Evolutionary conservation across 306 rosid genomes (phyloP), one percentile per base, ranked within the genome.

Genomic region (Senna siamea): DNA sequence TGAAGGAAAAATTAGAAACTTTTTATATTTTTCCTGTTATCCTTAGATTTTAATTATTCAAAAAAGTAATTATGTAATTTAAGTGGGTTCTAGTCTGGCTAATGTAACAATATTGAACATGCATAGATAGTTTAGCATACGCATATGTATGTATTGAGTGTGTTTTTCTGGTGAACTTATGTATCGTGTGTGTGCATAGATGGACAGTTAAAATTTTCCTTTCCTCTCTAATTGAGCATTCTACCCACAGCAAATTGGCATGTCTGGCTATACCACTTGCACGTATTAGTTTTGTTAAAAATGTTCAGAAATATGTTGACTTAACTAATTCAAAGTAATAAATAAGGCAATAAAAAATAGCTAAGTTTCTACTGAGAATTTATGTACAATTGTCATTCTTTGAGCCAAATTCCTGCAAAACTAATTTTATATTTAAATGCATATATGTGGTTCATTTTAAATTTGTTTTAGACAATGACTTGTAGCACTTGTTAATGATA

Each of bases 1-100:
- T 2, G 1, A 44, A 12, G 50, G 9, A 11, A 12, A 26, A 1
- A 26, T 26, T 1, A 26, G 3, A 11, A 6, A 41, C 47, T 1
- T 41, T 7, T 41, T 41, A 7, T 7, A 3, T 41, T 41, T 7
- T 41, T 10, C 47, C 14, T 18, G 2, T 41, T 32, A 55, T 54
- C 47, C 44, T 63, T 57, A 69, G 17, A 6, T 14, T 17, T 51
- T 69, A 9, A 76, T 47, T 46, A 58, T 37, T 37, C 6, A 48
- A 37, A 8, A 48, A 68, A 9, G 47, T 38, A 35, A 51, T 6
- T 23, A 48, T 23, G 19, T 54, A 23, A 77, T 69, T 22, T 23
- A 5, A 35, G 37, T 56, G 3, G 62, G 18, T 46, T 13, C n/a
- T 46, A 1, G 51, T 41, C 46, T 46, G 51, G 12, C n/a, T 46